Evolutionary conservation across 1,139 yeast species (phyloP).

Genomic region (Pichia sp.): DNA sequence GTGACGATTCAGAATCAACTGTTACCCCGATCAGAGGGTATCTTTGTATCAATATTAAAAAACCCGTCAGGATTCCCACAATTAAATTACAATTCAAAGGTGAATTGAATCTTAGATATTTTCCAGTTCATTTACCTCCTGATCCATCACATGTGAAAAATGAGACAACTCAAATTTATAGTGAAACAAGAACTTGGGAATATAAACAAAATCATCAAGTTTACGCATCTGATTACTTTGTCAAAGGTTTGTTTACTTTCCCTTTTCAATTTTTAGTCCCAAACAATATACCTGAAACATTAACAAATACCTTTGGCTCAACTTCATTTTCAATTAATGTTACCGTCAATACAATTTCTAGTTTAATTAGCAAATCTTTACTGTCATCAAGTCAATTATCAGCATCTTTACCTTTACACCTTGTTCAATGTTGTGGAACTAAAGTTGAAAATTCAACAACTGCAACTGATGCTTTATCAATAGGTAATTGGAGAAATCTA

Average conservation of each 20-base stretch:
- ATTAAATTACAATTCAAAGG: slow-evolving; percentile 14
- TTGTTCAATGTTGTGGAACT: slow-evolving; percentile 16
- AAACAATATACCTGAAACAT: slow-evolving; percentile 13
- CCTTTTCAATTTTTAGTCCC: slow-evolving; percentile 16
- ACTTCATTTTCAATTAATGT: slow-evolving; percentile 11
- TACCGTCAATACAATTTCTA: slow-evolving; percentile 5
- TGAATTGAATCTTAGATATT: slow-evolving; percentile 2
- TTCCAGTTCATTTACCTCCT: slow-evolving; percentile 5
- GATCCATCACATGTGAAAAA: slow-evolving; percentile 2
- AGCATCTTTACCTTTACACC: slow-evolving; percentile 8
- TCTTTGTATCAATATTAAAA: slow-evolving; percentile 16
- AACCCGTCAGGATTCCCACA: slow-evolving; percentile 10
- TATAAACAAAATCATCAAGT: slow-evolving; percentile 12
- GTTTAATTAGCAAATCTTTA: slow-evolving; percentile 3
- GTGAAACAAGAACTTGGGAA: slow-evolving; percentile 13
- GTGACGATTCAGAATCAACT: slow-evolving; percentile 4
- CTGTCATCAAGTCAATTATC: background rate
- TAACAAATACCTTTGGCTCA: slow-evolving; percentile 15
- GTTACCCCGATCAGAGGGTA: slow-evolving; percentile 21
- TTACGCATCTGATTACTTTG: slow-evolving; percentile 10
- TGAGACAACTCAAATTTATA: slow-evolving; percentile 2
- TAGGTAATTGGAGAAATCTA: slow-evolving; percentile 29
- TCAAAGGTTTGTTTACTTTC: slow-evolving; percentile 13
- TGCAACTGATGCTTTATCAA: slow-evolving; percentile 17
- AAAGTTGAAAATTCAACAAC: background rate